phyloP scores from a whole-genome alignment of 2,329 filamentous ascomycete species.

The Aspergillus unguis region DNA sequence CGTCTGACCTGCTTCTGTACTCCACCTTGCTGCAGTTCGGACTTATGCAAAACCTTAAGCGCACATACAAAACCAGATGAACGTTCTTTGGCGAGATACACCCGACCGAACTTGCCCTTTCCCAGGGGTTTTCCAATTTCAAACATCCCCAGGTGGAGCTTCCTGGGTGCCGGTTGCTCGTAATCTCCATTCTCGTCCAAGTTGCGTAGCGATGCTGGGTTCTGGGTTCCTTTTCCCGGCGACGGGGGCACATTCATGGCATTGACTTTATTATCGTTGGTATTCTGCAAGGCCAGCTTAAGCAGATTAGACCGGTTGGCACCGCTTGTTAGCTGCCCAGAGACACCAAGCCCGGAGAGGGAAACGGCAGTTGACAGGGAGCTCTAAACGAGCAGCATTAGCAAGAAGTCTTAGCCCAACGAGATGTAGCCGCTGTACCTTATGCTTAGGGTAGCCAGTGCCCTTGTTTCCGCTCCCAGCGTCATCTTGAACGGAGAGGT shows the following conservation, averaged over 20 bases:
- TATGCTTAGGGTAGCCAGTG: constrained; percentile 66
- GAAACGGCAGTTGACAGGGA: constrained; percentile 48
- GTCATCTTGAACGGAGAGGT: constrained; percentile 84
- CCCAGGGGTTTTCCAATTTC: constrained; percentile 83
- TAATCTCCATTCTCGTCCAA: constrained; percentile 50
- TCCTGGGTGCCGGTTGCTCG: constrained; percentile 54
- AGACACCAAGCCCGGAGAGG: constrained; percentile 47
- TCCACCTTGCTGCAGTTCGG: constrained; percentile 72
- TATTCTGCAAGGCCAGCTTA: constrained; percentile 78
- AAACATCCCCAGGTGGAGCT: constrained; percentile 90
- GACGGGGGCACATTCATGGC: constrained; percentile 53
- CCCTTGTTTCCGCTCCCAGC: constrained; percentile 62
- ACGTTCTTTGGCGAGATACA: constrained; percentile 79
- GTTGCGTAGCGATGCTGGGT: constrained; percentile 33
- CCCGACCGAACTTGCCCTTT: constrained; percentile 83
- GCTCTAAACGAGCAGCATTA: constrained; percentile 35
- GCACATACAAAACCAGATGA: constrained; percentile 79
- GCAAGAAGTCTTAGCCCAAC: constrained; percentile 9
- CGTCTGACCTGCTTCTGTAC: constrained; percentile 85
- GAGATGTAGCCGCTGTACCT: constrained; percentile 54
- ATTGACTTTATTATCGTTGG: constrained; percentile 61
- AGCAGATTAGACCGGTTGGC: constrained; percentile 74
- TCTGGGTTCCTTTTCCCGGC: constrained; percentile 61
- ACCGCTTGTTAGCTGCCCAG: constrained; percentile 43
- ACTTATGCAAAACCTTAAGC: constrained; percentile 82